Evolutionary conservation across 192 early-diverging fungal species (phyloP).

Genomic region (Backusella psychrophila): DNA sequence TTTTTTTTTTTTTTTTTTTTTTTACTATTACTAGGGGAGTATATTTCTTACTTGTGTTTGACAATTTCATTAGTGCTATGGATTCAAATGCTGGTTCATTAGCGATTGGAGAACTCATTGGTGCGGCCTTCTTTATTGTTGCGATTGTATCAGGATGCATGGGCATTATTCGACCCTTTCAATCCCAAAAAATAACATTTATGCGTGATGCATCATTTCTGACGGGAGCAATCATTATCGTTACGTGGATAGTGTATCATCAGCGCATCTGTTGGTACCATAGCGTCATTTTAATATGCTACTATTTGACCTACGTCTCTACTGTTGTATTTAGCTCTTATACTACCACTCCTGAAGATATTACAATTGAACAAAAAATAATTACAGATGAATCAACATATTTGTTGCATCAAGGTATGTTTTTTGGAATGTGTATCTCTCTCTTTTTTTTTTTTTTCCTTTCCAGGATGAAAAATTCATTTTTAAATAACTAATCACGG

Average conservation of each 20-base stretch:
- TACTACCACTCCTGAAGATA: background rate
- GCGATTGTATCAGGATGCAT: constrained; percentile 85
- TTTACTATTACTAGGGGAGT: background rate
- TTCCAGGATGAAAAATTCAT: background rate
- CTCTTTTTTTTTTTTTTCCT: constrained; percentile 4
- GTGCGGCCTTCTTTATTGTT: constrained; percentile 80
- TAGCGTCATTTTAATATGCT: constrained; percentile 49
- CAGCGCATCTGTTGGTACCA: constrained; percentile 50
- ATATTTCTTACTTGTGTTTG: background rate
- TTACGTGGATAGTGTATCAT: constrained; percentile 51
- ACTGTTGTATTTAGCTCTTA: constrained; percentile 43
- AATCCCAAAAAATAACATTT: constrained; percentile 62
- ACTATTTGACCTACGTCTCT: constrained; percentile 60
- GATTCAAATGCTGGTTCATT: constrained; percentile 70
- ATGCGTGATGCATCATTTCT: constrained; percentile 79
- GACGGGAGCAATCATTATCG: constrained; percentile 51
- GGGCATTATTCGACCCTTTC: constrained; percentile 76
- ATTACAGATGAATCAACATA: background rate
- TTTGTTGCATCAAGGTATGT: background rate
- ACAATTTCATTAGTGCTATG: constrained; percentile 54
- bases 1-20: background rate
- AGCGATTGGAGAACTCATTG: constrained; percentile 89
- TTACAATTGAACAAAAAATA: background rate
- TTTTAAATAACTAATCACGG: background rate
- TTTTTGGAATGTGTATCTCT: background rate